Base-by-base conservation (phyloP, 345 rosid genomes). In the Trapa bicornis region DNA sequence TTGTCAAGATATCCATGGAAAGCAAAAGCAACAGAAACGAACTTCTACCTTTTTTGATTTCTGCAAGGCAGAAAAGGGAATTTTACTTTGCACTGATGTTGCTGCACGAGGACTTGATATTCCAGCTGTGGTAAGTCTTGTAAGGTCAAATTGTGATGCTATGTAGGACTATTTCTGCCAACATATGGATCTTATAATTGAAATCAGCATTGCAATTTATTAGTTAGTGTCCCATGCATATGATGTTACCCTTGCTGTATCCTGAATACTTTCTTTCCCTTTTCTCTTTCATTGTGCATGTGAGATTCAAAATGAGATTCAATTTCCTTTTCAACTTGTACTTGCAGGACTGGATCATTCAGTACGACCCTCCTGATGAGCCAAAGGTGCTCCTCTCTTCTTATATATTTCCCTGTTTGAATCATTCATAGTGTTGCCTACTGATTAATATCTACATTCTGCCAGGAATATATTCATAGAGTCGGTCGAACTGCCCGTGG, bases 401-500 rank as follows among this genome's bases (percentile, higher is more conserved):
- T 60, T 64, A 60, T 5, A 45, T 16, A 35, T 37, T 12, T 56
- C 37, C 47, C 14, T 15, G 29, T 50, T 60, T 10, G 2, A 17
- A 53, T 37, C 61, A 22, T 14, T 43, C n/a, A 16, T 11, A 16
- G 64, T 80, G 36, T 42, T 43, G 53, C 52, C 35, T 37, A 60
- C 68, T 38, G 43, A 16, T 39, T 32, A 11, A 36, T 67, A 42
- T 60, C 58, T 47, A 73, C 14, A 39, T 75, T 62, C 64, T 70
- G 81, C 70, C 82, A 94, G 99, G 99, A 91, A 74, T 95, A 95
- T 74, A 87, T 95, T 73, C 99, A 95, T 70, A 84, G 99, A 79
- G 99, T 94, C 73, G 99, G 99, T 74, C 92, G 96, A 74, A 94
- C 97, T 67, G 97, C 99, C 13, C 97, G 97, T 74, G 99, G 99